Conservation (phyloP, 2,329 filamentous ascomycete genomes). For the Apiospora phragmitis region DNA sequence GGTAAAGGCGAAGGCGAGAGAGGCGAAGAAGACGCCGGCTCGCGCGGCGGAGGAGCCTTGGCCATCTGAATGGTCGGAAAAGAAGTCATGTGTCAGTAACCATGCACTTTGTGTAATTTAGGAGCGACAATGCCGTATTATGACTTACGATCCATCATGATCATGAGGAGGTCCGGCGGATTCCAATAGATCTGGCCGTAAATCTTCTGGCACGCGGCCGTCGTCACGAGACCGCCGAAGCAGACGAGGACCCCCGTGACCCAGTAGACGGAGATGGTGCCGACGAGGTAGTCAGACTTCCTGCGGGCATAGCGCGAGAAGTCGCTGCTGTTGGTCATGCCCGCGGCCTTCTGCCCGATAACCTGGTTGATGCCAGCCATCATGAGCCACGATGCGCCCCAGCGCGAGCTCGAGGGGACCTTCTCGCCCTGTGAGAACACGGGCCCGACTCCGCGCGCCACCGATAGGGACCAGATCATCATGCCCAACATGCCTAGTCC, state of each 20-base stretch:
- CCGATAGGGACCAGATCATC: slow-evolving; percentile 45
- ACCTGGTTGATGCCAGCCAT: slow-evolving; percentile 44
- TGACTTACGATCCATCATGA: slow-evolving; percentile 39
- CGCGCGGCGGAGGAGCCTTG: slow-evolving; percentile 32
- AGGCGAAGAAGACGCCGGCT: slow-evolving; percentile 25
- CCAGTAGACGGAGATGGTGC: slow-evolving; percentile 40
- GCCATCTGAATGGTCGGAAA: slow-evolving; percentile 25
- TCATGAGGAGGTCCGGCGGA: slow-evolving; percentile 43
- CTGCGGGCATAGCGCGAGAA: slow-evolving; percentile 41
- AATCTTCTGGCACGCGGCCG: slow-evolving; percentile 43
- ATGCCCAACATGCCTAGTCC: slow-evolving; percentile 46
- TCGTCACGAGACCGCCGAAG: slow-evolving; percentile 42
- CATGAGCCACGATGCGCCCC: slow-evolving; percentile 42
- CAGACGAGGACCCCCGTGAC: slow-evolving; percentile 41
- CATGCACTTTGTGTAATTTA: neutral
- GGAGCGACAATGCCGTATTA: neutral
- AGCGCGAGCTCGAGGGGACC: slow-evolving; percentile 32
- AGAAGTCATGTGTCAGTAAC: neutral
- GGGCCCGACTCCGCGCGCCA: slow-evolving; percentile 43
- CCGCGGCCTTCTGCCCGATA: slow-evolving; percentile 37
- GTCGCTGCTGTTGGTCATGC: slow-evolving; percentile 36
- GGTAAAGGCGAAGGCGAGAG: slow-evolving; percentile 37
- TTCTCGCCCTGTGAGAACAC: slow-evolving; percentile 39
- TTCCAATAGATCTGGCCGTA: slow-evolving; percentile 50
- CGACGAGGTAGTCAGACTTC: slow-evolving; percentile 35